Base-by-base conservation (phyloP, 1,139 yeast genomes). In the Pichia sp. region DNA sequence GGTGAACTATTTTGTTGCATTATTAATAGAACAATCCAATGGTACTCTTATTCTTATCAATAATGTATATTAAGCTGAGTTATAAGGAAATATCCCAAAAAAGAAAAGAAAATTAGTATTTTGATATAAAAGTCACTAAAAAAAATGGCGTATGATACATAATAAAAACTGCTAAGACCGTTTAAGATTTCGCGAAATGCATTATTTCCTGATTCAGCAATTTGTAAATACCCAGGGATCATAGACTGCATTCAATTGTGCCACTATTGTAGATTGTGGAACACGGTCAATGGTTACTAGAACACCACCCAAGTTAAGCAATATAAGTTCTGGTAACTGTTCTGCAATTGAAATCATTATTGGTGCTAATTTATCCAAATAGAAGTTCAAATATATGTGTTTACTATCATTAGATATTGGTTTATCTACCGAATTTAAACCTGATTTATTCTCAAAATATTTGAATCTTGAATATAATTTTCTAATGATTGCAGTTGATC, bases 301-400 rank as follows among this genome's bases (percentile, higher is more conserved):
- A 40, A 41, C 50, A 46, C 53, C 65, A 6, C 65, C 65, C 8
- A 62, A 42, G 35, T 60, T 60, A 2, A 62, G 44, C 3, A 39
- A n/a, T 13, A 43, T 23, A 24, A 60, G 48, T 4, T 43, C n/a
- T 1, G 50, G 50, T 23, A 59, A 48, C 3, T 36, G 32, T 1
- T 23, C 16, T 2, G 51, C 45, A 39, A 61, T 49, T 20, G 42
- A 43, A 12, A 34, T n/a, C 27, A 61, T 46, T 25, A 56, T 59
- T 6, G 53, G 51, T 3, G 30, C 42, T 29, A 60, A 34, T 45
- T 53, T 52, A 39, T 61, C 57, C 3, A 47, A 40, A 39, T 46
- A 50, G 24, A 9, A 8, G 11, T 27, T 27, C 5, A 41, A 3
- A 7, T 15, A 24, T 7, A 26, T 8, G 5, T 38, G 16, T 15